Base-by-base conservation (phyloP, 768 basidiomycete species). In the Trametes cinnabarina region DNA sequence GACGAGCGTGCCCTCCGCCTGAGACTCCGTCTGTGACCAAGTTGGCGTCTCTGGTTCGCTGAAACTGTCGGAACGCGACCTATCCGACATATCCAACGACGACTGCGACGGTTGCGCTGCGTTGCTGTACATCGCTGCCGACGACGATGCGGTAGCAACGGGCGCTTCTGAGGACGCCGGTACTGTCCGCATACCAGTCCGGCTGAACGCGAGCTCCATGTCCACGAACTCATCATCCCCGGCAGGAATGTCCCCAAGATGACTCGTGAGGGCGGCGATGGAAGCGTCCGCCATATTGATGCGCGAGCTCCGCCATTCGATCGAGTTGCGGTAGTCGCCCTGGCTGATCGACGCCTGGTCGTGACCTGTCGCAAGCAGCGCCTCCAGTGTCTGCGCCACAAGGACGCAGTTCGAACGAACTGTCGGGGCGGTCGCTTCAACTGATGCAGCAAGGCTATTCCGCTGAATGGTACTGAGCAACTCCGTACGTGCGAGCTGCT, bases 241-340 rank as follows among this genome's bases (percentile, higher is more conserved):
- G 68, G 44, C 79, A 77, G 51, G 79, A 76, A 34, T 76, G 71
- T 48, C 62, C 43, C 12, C 62, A 68, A 54, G 65, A 49, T 28
- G 74, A 62, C 69, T 70, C 44, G 73, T 28, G 73, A 75, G 51
- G 65, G 60, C 49, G 32, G 82, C 74, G 54, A 77, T 79, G 57
- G 60, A 60, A 5, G 73, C 77, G 63, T 80, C 80, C 64, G 82
- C 81, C 67, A 79, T 75, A 64, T 87, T 88, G 43, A 87, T 70
- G 15, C 87, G 84, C 15, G 88, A 90, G 76, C 83, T 81, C 20
- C 90, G 79, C 86, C 87, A 86, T 55, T 89, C 86, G 53, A 90
- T 90, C 1, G 89, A 87, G 5, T 82, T 84, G 54, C 78, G 83
- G 71, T 90, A 90, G 58, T 88, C 86, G 51, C 81, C 84, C 68